phyloP scores from a whole-genome alignment of 352 stramenopile genomes.

The Pythium insidiosum region DNA sequence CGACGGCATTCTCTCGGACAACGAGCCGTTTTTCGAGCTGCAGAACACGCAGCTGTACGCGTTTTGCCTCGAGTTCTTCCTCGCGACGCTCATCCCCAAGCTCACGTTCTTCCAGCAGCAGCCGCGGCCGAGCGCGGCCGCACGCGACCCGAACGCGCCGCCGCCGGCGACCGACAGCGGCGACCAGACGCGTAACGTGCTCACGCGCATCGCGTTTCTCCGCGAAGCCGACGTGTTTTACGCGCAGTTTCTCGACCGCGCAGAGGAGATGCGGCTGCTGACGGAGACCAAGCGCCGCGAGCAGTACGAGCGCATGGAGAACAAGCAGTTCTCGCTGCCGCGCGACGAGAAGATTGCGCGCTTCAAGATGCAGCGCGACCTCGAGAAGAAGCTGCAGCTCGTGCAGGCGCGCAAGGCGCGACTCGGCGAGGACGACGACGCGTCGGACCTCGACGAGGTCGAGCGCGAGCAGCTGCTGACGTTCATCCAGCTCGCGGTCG shows the following conservation, averaged over 20 bases:
- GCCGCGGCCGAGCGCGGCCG: background rate
- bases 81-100: conserved; percentile 71
- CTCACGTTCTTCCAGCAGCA: conserved; percentile 58
- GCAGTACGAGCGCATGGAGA: conserved; percentile 71
- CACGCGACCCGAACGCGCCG: background rate
- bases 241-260: conserved; percentile 68
- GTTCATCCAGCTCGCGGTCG: conserved; percentile 64
- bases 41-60: conserved; percentile 76
- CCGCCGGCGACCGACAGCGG: conserved; percentile 4
- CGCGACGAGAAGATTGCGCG: conserved; percentile 78
- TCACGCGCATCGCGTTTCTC: conserved; percentile 52
- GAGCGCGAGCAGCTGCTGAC: conserved; percentile 78
- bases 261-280: conserved; percentile 50
- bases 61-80: conserved; percentile 74
- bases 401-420: conserved; percentile 39
- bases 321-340: conserved; percentile 51
- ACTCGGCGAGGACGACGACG: conserved; percentile 34
- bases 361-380: conserved; percentile 68
- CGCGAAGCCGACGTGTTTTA: conserved; percentile 71
- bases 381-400: conserved; percentile 58
- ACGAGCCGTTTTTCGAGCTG: conserved; percentile 77
- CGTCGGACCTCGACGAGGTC: conserved; percentile 60
- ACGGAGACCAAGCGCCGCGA: conserved; percentile 59
- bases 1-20: conserved; percentile 57
- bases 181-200: conserved; percentile 55